A percentile compares a stretch with the other conserved stretches of the same genome.
These are phyloP conservation scores for Isabelozyma rhagii DNA, from an alignment of 805 yeast genomes.

Conservation along the genomic window DNA sequence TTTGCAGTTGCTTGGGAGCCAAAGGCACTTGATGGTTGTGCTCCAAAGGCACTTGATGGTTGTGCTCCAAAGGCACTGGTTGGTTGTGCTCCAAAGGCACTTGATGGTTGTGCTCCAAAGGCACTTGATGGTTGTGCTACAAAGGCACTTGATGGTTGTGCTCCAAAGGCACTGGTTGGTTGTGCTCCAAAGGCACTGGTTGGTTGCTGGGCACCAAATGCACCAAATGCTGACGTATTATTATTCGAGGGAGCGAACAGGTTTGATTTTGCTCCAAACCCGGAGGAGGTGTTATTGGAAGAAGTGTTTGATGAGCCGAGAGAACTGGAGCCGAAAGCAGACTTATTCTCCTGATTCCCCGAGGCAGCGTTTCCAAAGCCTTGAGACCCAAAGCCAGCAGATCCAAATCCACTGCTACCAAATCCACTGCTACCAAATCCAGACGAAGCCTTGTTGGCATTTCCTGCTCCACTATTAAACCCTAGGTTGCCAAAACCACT, in stretches of 20 bases:
- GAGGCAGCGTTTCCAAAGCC: not conserved
- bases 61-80: not conserved
- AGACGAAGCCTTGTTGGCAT: not conserved
- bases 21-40: no score
- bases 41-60: not conserved
- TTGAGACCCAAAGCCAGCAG: slow-evolving; percentile 4
- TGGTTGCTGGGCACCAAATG: not conserved
- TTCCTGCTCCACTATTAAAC: not conserved
- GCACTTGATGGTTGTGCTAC: no score
- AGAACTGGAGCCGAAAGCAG: slow-evolving; percentile 5
- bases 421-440: slow-evolving; percentile 5
- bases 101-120: not conserved
- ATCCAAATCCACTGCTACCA: slow-evolving; percentile 4
- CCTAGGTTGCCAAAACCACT: slow-evolving; percentile 6
- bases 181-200: not conserved
- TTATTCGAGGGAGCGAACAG: not conserved
- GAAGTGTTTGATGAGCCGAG: slow-evolving; percentile 2
- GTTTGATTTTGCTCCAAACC: slow-evolving; percentile 13
- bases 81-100: not conserved
- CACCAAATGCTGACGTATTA: not conserved
- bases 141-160: not conserved
- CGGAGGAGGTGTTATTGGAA: slow-evolving; percentile 7
- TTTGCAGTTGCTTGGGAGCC: no score
- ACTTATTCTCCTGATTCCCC: not conserved
- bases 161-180: not conserved